Conservation (phyloP, 805 yeast genomes). For the Cephaloascus fragrans region DNA sequence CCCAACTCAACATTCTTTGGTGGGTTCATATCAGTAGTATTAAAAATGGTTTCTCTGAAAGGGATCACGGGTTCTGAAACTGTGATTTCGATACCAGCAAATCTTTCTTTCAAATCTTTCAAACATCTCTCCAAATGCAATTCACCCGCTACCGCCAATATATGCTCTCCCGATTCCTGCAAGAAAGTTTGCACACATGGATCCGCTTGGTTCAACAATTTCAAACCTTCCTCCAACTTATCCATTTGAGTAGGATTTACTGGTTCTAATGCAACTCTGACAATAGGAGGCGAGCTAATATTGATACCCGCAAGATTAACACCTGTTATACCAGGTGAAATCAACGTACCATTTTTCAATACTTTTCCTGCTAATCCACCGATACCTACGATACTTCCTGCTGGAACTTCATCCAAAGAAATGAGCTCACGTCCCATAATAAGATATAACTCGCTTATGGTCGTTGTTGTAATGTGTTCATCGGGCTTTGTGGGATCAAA, state of each 20-base stretch:
- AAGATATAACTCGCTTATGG: slow-evolving; percentile 61
- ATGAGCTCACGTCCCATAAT: slow-evolving; percentile 91
- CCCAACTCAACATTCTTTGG: slow-evolving; percentile 33
- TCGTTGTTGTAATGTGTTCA: slow-evolving; percentile 46
- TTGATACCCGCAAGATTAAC: slow-evolving; percentile 73
- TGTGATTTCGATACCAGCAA: slow-evolving; percentile 83
- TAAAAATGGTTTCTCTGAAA: slow-evolving; percentile 72
- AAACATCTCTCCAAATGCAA: slow-evolving; percentile 90
- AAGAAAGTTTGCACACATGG: slow-evolving; percentile 86
- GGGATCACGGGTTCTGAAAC: slow-evolving; percentile 93
- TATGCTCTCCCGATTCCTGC: slow-evolving; percentile 88
- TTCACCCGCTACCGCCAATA: slow-evolving; percentile 94
- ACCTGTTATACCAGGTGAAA: slow-evolving; percentile 47
- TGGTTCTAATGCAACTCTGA: slow-evolving; percentile 94
- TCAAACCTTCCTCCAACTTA: slow-evolving; percentile 68
- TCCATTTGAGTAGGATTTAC: slow-evolving; percentile 74
- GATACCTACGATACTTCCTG: slow-evolving; percentile 92
- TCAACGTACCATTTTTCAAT: slow-evolving; percentile 78
- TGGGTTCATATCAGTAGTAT: slow-evolving; percentile 40
- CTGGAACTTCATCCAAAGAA: slow-evolving; percentile 71
- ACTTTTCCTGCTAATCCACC: slow-evolving; percentile 81
- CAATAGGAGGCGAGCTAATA: slow-evolving; percentile 77
- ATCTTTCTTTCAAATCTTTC: slow-evolving; percentile 81
- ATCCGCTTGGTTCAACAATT: slow-evolving; percentile 76
- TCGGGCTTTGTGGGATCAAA: slow-evolving; percentile 58